A percentile compares a stretch with the other conserved stretches of the same genome.
These are phyloP conservation scores for Pichia kudriavzevii DNA, from an alignment of 1,139 yeast species.

Conservation along the genomic window DNA sequence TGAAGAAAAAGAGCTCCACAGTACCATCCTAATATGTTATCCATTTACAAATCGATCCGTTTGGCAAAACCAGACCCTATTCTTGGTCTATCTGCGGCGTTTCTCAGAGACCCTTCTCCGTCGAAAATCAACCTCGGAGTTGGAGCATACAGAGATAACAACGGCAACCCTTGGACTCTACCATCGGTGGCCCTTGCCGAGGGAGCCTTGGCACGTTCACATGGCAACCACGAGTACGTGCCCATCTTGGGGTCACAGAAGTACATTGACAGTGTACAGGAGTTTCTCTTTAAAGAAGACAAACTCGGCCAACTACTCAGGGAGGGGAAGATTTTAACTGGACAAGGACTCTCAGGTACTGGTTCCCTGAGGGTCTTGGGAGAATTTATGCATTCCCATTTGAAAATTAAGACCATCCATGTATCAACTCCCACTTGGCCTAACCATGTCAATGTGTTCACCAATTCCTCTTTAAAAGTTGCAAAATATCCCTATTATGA, in stretches of 20 bases:
- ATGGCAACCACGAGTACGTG: constrained; percentile 85
- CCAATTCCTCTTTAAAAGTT: constrained; percentile 39
- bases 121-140: constrained; percentile 81
- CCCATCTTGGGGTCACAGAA: constrained; percentile 51
- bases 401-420: constrained; percentile 27
- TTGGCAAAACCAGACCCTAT: constrained; percentile 76
- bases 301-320: constrained; percentile 29
- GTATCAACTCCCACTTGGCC: constrained; percentile 63
- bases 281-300: constrained; percentile 32
- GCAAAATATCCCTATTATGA: constrained; percentile 43
- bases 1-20: too few species aligned
- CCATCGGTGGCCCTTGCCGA: constrained; percentile 81
- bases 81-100: constrained; percentile 59
- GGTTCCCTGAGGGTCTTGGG: constrained; percentile 52
- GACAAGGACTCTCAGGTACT: constrained; percentile 56
- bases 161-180: constrained; percentile 89
- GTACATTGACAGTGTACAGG: constrained; percentile 42
- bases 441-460: constrained; percentile 50
- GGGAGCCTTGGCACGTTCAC: constrained; percentile 42
- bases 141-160: constrained; percentile 92
- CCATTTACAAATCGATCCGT: too few species aligned
- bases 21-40: too few species aligned
- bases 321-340: constrained; percentile 42
- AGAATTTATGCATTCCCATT: constrained; percentile 41
- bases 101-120: constrained; percentile 43